A percentile compares a stretch with the other conserved stretches of the same genome.
Evolutionary conservation across 2,329 filamentous ascomycete genomes (phyloP).

Genomic region (Coleophoma crateriformis): DNA sequence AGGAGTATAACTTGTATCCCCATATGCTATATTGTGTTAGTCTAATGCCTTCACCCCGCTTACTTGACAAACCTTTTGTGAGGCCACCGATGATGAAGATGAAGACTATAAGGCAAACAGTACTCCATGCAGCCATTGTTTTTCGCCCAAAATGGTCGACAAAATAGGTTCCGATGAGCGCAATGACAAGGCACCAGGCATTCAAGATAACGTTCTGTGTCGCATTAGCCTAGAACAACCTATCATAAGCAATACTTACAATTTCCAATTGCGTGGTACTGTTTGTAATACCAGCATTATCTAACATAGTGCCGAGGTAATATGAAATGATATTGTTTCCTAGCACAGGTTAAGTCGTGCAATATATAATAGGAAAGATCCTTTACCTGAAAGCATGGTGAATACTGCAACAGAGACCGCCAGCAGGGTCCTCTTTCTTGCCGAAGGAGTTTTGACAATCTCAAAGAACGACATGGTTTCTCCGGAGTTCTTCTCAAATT

Average conservation of each 20-base stretch:
- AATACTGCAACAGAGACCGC: neutral
- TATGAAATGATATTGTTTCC: neutral
- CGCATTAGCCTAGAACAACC: conserved; percentile 12
- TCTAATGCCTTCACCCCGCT: neutral
- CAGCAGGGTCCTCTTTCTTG: neutral
- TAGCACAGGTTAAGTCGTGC: neutral
- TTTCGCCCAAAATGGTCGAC: conserved; percentile 38
- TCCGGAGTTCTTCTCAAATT: conserved; percentile 36
- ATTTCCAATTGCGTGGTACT: neutral
- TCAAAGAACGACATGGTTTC: conserved; percentile 29
- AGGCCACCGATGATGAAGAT: conserved; percentile 46
- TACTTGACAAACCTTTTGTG: conserved; percentile 36
- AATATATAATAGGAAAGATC: neutral
- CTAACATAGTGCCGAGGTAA: neutral
- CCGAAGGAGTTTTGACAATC: conserved; percentile 17
- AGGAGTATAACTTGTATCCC: neutral
- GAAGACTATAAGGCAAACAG: conserved; percentile 32
- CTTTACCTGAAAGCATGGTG: neutral
- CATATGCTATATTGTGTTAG: conserved; percentile 1
- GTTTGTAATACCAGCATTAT: neutral
- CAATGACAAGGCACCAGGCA: conserved; percentile 38
- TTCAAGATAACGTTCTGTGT: conserved; percentile 41
- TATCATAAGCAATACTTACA: neutral
- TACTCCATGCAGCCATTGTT: conserved; percentile 33
- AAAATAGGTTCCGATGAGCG: conserved; percentile 36